phyloP scores from a whole-genome alignment of 2,329 filamentous ascomycete species.

The Fusarium verrucosum region DNA sequence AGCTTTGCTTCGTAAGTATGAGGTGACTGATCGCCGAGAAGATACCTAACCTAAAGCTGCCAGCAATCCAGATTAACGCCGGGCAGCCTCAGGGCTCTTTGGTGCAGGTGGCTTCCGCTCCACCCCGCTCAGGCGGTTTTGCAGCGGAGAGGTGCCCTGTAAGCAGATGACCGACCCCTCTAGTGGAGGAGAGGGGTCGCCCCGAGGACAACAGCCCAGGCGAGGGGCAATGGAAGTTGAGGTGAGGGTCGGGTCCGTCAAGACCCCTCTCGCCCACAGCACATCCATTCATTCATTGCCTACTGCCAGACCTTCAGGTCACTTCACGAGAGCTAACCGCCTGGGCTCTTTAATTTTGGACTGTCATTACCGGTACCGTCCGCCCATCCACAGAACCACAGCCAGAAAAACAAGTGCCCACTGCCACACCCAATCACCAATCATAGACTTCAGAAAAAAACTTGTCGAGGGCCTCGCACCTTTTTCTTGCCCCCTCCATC shows the following conservation, averaged over 20 bases:
- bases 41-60: slow-evolving; percentile 25
- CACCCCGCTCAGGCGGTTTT: slow-evolving; percentile 32
- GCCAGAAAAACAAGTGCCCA: slow-evolving; percentile 39
- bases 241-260: slow-evolving; percentile 20
- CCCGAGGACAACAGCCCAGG: neutral
- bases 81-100: too few relatives aligned
- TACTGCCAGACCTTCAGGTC: neutral
- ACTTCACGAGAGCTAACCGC: slow-evolving; percentile 5
- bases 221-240: slow-evolving; percentile 27
- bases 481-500: slow-evolving; percentile 49
- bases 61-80: slow-evolving; percentile 6
- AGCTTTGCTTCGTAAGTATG: neutral
- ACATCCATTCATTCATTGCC: too few relatives aligned
- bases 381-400: slow-evolving; percentile 29
- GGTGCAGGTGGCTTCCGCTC: slow-evolving; percentile 23
- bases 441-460: slow-evolving; percentile 53
- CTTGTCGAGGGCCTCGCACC: slow-evolving; percentile 48
- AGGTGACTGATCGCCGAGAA: slow-evolving; percentile 17
- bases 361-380: slow-evolving; percentile 34
- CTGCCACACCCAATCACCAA: slow-evolving; percentile 45
- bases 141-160: slow-evolving; percentile 27
- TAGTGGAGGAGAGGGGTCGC: slow-evolving; percentile 21
- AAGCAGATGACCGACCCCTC: slow-evolving; percentile 32
- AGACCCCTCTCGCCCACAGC: slow-evolving; percentile 12
- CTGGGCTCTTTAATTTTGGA: slow-evolving; percentile 25